Evolutionary conservation across 768 basidiomycete species (phyloP).

Genomic region (Symmetrospora coprosmae): DNA sequence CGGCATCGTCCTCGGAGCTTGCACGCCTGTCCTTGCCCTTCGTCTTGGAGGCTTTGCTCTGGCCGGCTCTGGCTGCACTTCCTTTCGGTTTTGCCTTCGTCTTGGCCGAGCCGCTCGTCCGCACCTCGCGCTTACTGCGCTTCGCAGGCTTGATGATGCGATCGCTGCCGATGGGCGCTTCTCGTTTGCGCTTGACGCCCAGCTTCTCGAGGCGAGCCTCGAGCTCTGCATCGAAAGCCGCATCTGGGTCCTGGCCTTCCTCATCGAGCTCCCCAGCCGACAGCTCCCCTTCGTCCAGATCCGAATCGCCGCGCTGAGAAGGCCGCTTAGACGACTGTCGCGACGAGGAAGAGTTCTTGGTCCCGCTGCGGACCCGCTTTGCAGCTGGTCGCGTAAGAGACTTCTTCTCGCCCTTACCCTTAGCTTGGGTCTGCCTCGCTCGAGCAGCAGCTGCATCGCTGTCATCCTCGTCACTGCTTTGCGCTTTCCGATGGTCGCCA

Average conservation of each 20-base stretch:
- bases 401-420: too few species aligned
- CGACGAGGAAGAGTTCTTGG: background rate
- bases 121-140: background rate
- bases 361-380: background rate
- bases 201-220: conserved; percentile 14
- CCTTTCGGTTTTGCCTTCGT: background rate
- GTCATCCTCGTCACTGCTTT: background rate
- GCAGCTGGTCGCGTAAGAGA: background rate
- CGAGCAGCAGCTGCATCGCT: background rate
- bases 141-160: conserved; percentile 16
- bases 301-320: background rate
- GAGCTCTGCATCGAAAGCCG: conserved; percentile 1
- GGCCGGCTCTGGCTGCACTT: background rate
- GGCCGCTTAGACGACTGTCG: background rate
- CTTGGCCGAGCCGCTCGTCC: background rate
- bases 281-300: background rate
- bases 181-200: conserved; percentile 15
- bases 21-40: background rate
- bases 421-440: background rate
- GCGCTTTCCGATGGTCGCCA: background rate
- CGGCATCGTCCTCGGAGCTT: background rate
- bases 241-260: background rate
- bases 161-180: conserved; percentile 6
- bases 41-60: background rate
- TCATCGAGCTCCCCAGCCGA: too few species aligned